Evolutionary conservation across 2,329 filamentous ascomycete genomes (phyloP), one percentile per base, ranked within the genome.

Genomic region (Falciphora oryzae): DNA sequence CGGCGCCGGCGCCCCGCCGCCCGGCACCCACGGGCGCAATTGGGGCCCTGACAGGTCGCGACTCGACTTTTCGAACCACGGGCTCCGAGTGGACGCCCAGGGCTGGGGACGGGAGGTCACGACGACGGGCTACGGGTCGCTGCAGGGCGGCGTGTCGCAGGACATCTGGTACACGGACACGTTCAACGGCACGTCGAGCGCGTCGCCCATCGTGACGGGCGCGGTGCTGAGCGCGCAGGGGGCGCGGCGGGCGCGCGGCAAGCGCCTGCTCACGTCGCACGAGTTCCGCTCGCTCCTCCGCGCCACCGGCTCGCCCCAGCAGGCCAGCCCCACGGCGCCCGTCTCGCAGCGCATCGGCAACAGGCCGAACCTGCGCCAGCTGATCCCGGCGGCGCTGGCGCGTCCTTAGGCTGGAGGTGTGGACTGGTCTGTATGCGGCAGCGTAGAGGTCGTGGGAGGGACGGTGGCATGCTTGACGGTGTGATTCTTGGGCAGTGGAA

Each of bases 121-220:
- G 11, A 59, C 57, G 25, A 59, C 57, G 28, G 57, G 57, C 57
- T 59, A 59, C 57, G 57, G 57, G 13, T 29, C 57, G 57, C 57
- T 59, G 11, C 57, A 59, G 57, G 57, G 57, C 27, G 57, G 57
- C 11, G 57, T 59, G 57, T 28, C 25, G 11, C 57, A 59, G 57
- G 57, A 59, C 57, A 22, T 59, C 25, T 59, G 57, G 57, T 59
- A 59, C 57, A 59, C 57, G 3, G 57, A 59, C 57, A 59, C 57
- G 7, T 59, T 59, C 57, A 59, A 59, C 57, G 57, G 57, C 25
- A 59, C 57, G 25, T 59, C 57, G 57, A 59, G 57, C 28, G 57
- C 57, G 28, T 29, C 25, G 25, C 57, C 57, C 57, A 31, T 59
- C 25, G 57, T 59, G 25, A 59, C 57, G 57, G 25, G 25, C 11